Evolutionary conservation across 495 filamentous ascomycete genomes (phyloP).

Genomic region (Penicillium manginii): DNA sequence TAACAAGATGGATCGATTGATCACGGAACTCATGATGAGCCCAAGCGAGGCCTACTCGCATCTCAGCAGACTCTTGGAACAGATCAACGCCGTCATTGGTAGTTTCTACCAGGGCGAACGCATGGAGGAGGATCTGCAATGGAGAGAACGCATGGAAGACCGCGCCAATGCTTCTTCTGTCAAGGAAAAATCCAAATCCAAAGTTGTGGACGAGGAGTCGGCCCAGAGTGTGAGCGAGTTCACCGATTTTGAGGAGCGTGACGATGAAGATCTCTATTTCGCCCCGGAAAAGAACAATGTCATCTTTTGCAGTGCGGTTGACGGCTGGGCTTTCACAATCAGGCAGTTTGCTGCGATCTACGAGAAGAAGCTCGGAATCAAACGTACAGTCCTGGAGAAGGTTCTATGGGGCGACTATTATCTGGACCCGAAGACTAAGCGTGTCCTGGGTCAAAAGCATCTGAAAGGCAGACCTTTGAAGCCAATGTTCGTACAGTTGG

Average conservation of each 20-base stretch:
- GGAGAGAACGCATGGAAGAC: conserved; percentile 91
- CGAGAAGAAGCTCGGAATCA: conserved; percentile 96
- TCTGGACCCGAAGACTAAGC: conserved; percentile 94
- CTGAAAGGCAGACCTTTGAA: conserved; percentile 89
- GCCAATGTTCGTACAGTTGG: conserved; percentile 97
- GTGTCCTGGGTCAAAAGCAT: conserved; percentile 88
- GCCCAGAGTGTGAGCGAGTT: conserved; percentile 38
- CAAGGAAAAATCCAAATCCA: conserved; percentile 40
- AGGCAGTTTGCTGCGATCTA: conserved; percentile 92
- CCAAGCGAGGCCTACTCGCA: conserved; percentile 88
- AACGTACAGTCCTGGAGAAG: conserved; percentile 86
- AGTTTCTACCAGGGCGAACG: conserved; percentile 97
- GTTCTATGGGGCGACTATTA: conserved; percentile 98
- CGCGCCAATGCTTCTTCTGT: conserved; percentile 63
- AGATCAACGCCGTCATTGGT: conserved; percentile 96
- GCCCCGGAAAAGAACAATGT: conserved; percentile 98
- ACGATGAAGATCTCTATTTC: conserved; percentile 98
- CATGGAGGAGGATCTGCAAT: conserved; percentile 98
- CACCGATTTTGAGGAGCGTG: conserved; percentile 80
- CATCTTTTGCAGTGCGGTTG: conserved; percentile 95
- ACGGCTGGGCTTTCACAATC: conserved; percentile 97
- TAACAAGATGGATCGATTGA: conserved; percentile 95
- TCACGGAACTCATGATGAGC: conserved; percentile 92
- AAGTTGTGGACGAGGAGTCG: conserved; percentile 56
- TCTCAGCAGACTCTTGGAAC: conserved; percentile 86